Conservation (phyloP, 495 filamentous ascomycete genomes). For the Pyrenula massariospora region DNA sequence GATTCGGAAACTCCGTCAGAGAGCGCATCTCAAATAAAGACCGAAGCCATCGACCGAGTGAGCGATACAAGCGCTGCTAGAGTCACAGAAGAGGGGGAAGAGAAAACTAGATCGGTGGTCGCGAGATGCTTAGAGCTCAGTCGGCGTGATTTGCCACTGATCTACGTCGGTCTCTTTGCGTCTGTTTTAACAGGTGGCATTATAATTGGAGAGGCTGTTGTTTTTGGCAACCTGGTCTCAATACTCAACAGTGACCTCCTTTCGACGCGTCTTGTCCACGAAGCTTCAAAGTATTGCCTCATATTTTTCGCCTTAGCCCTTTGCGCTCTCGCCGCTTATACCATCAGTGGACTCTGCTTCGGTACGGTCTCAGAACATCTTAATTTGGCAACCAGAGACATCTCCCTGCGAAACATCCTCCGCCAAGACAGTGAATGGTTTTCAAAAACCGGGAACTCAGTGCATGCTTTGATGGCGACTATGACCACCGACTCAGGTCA, state of each 20-base stretch:
- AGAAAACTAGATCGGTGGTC: neutral
- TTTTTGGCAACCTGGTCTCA: constrained; percentile 40
- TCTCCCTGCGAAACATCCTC: constrained; percentile 38
- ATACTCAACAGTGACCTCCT: constrained; percentile 23
- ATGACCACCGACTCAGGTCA: constrained; percentile 39
- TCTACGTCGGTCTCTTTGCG: constrained; percentile 25
- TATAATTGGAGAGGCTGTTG: constrained; percentile 38
- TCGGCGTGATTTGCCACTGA: constrained; percentile 24
- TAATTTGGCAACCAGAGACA: constrained; percentile 33
- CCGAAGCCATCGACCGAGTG: constrained; percentile 46
- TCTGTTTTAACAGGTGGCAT: constrained; percentile 31
- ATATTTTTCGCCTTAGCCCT: constrained; percentile 46
- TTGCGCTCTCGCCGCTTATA: constrained; percentile 41
- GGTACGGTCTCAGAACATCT: constrained; percentile 41
- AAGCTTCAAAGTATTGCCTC: constrained; percentile 31
- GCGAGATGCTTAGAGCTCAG: neutral
- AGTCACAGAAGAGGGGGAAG: neutral
- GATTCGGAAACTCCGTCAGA: neutral
- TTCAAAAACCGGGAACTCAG: constrained; percentile 32
- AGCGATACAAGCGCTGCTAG: neutral
- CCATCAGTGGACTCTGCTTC: constrained; percentile 34
- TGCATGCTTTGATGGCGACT: constrained; percentile 31
- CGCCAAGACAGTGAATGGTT: constrained; percentile 45
- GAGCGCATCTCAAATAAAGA: constrained; percentile 53
- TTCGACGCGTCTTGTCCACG: constrained; percentile 13